Evolutionary conservation across 2,329 filamentous ascomycete genomes (phyloP).

Genomic region (Fusarium nisikadoi): DNA sequence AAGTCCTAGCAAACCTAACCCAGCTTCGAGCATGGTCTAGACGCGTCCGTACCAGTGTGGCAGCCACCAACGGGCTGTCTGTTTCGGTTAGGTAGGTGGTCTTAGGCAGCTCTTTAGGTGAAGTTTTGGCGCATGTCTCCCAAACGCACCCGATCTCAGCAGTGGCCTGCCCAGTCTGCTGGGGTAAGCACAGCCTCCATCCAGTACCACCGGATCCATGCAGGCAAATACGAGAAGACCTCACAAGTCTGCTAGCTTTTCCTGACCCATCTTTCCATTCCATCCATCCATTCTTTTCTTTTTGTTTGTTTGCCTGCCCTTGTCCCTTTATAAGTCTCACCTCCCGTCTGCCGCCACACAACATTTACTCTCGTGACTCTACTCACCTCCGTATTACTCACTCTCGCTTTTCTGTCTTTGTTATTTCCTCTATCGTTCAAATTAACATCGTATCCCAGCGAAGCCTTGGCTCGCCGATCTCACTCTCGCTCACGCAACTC

Average conservation of each 20-base stretch:
- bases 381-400: not conserved
- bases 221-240: conserved; percentile 31
- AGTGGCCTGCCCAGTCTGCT: not conserved
- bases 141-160: not conserved
- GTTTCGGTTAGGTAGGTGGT: conserved; percentile 9
- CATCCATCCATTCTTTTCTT: conserved; percentile 2
- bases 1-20: conserved; percentile 1
- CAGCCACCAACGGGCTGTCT: conserved; percentile 1
- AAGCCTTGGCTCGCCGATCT: conserved; percentile 21
- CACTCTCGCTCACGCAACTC: conserved; percentile 31
- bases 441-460: conserved; percentile 4
- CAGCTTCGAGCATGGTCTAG: conserved; percentile 15
- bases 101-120: conserved; percentile 10
- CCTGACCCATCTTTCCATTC: conserved; percentile 26
- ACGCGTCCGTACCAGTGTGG: not conserved
- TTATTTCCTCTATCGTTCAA: conserved; percentile 18
- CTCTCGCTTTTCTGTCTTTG: conserved; percentile 26
- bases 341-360: conserved; percentile 14
- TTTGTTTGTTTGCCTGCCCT: conserved; percentile 27
- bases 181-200: conserved; percentile 7
- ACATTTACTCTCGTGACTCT: conserved; percentile 25
- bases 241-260: conserved; percentile 8
- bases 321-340: conserved; percentile 34
- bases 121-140: not conserved
- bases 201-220: conserved; percentile 9